Evolutionary conservation across 768 basidiomycete species (phyloP), one percentile per base, ranked within the genome.

Genomic region (Panellus pusillus): DNA sequence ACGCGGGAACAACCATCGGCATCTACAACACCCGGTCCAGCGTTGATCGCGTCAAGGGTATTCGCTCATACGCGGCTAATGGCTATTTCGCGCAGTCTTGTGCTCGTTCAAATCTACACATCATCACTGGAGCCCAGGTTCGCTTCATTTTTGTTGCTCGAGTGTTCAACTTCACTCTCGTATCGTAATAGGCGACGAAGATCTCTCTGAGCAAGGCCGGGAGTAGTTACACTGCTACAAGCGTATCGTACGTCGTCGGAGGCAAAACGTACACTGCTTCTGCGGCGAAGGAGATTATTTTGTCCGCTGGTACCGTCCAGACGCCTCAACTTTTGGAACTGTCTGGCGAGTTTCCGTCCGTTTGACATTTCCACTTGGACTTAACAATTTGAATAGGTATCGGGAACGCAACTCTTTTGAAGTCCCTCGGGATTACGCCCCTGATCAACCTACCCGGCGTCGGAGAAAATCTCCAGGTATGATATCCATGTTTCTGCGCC

Each of bases 361-460:
- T 24, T 35, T 9, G 12, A 20, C 35, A 13, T n/a, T 15, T 24
- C 32, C 24, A 11, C 11, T 24, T 37, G 32, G 37, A 24, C 24
- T 35, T 14, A 3, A 35, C 14, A 35, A 11, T 35, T 35, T 14
- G 32, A 11, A 14, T 61, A 18, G 61, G 38, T 5, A 58, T 66
- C 31, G 65, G 65, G 9, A 47, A 62, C 44, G n/a, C 54, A 15
- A 31, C 41, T 14, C 15, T 60, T 2, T 52, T 67, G n/a, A 19
- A 36, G 11, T 14, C 32, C 9, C 48, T 50, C 17, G 63, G 51
- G 2, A 65, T 71, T 32, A 47, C 58, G 5, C 41, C 51, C 31
- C 44, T 63, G n/a, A 35, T 71, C 17, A 61, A 68, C 24, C 61
- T 69, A 5, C 70, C 66, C 19, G 63, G 62, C 7, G 70, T 67